Evolutionary conservation across 495 filamentous ascomycete species (phyloP).

Genomic region (Penicillium malachiteum): DNA sequence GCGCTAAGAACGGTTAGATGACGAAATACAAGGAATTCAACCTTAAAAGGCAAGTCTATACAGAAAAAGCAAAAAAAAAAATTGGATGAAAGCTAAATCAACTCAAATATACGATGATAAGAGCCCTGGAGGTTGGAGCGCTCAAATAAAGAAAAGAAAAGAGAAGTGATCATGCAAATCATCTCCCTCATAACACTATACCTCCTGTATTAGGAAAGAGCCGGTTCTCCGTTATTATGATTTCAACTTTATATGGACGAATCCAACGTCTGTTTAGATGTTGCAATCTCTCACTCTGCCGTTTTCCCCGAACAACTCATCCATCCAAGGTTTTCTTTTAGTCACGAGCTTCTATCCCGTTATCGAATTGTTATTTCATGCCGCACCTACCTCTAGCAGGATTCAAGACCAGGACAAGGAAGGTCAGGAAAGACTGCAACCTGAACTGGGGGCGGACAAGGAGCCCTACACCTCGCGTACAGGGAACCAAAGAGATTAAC

Average conservation of each 20-base stretch:
- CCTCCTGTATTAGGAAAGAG: no score
- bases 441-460: neutral
- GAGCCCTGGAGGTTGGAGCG: no score
- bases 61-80: neutral
- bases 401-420: neutral
- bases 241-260: neutral
- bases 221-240: no score
- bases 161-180: no score
- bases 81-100: no score
- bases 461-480: neutral
- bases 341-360: neutral
- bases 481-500: neutral
- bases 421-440: neutral
- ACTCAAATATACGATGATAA: no score
- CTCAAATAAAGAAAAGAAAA: no score
- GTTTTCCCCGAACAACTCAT: neutral
- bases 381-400: constrained; percentile 1
- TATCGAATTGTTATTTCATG: constrained; percentile 3
- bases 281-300: neutral
- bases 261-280: neutral
- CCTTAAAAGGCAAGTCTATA: neutral
- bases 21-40: neutral
- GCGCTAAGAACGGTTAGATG: neutral
- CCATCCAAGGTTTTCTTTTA: no score
- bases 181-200: no score